These are phyloP conservation scores for Aspergillus sojae DNA, from an alignment of 2,329 filamentous ascomycete genomes.

Conservation along the genomic window DNA sequence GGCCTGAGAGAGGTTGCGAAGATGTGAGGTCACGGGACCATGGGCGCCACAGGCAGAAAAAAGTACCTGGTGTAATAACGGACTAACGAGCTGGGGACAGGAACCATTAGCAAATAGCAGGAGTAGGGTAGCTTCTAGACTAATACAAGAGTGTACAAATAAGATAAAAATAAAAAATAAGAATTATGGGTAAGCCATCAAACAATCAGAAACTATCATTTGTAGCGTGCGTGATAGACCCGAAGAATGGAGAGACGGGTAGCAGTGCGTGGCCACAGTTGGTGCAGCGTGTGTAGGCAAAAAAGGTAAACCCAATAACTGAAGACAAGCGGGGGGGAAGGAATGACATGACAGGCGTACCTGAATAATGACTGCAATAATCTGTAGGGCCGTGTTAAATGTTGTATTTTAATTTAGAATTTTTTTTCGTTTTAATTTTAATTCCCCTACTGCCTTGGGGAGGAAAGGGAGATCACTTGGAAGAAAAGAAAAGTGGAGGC, in stretches of 20 bases:
- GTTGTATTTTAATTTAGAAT: conserved; percentile 26
- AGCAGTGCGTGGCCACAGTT: conserved; percentile 32
- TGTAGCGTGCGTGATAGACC: conserved; percentile 24
- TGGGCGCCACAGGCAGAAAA: conserved; percentile 22
- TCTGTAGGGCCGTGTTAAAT: conserved; percentile 17
- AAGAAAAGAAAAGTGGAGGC: conserved; percentile 32
- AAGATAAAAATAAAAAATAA: conserved; percentile 3
- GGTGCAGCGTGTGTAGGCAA: conserved; percentile 23
- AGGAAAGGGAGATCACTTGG: conserved; percentile 19
- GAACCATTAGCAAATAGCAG: conserved; percentile 18
- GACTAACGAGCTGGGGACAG: not conserved
- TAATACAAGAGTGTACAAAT: conserved; percentile 1
- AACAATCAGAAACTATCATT: conserved; percentile 16
- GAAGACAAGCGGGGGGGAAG: conserved; percentile 20
- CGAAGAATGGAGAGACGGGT: conserved; percentile 24
- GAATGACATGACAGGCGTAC: conserved; percentile 25
- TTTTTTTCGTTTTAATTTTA: conserved; percentile 15
- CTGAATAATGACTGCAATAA: conserved; percentile 25
- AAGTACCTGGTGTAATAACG: not conserved
- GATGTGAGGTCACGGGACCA: conserved; percentile 33
- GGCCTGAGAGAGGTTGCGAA: conserved; percentile 25
- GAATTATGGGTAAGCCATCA: conserved; percentile 10
- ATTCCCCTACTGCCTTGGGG: conserved; percentile 9
- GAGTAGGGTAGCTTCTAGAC: not conserved
- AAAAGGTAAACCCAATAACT: conserved; percentile 17